phyloP scores from a whole-genome alignment of 2,329 filamentous ascomycete genomes.

The Fusarium globosum region DNA sequence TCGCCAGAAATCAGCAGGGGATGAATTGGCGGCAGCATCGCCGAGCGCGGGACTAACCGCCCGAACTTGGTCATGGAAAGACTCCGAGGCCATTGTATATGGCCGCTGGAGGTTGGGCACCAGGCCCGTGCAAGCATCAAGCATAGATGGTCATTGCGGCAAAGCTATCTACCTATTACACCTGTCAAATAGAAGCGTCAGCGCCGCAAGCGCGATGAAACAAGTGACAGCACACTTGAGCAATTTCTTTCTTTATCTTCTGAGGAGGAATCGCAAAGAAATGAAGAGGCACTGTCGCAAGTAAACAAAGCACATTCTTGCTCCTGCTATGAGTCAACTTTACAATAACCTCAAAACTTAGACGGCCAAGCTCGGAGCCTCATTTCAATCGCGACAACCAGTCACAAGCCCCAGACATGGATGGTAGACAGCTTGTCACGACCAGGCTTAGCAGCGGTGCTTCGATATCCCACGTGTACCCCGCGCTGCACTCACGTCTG shows the following conservation, averaged over 20 bases:
- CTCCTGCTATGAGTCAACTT: constrained; percentile 27
- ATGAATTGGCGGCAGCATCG: constrained; percentile 19
- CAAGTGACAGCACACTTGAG: constrained; percentile 3
- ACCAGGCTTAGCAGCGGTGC: constrained; percentile 14
- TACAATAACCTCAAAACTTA: constrained; percentile 4
- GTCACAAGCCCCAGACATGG: constrained; percentile 15
- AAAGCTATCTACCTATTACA: constrained; percentile 7
- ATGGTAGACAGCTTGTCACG: constrained; percentile 18
- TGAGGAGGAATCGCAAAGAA: not conserved
- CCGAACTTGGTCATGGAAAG: not conserved
- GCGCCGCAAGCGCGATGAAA: constrained; percentile 13
- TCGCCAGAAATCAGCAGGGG: constrained; percentile 7
- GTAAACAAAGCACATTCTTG: not conserved
- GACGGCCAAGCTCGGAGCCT: constrained; percentile 20
- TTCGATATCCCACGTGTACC: constrained; percentile 37
- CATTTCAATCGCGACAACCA: constrained; percentile 17
- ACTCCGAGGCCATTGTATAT: not conserved
- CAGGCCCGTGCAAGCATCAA: constrained; percentile 36
- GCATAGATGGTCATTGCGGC: constrained; percentile 26
- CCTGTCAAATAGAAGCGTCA: constrained; percentile 3
- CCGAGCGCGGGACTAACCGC: constrained; percentile 14
- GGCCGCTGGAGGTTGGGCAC: constrained; percentile 34
- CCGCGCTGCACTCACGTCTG: constrained; percentile 33
- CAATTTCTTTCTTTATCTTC: not conserved
- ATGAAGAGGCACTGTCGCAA: not conserved